A percentile compares a stretch with the other conserved stretches of the same genome.
phyloP scores from a whole-genome alignment of 495 filamentous ascomycete genomes.

The Penicillium riverlandense region DNA sequence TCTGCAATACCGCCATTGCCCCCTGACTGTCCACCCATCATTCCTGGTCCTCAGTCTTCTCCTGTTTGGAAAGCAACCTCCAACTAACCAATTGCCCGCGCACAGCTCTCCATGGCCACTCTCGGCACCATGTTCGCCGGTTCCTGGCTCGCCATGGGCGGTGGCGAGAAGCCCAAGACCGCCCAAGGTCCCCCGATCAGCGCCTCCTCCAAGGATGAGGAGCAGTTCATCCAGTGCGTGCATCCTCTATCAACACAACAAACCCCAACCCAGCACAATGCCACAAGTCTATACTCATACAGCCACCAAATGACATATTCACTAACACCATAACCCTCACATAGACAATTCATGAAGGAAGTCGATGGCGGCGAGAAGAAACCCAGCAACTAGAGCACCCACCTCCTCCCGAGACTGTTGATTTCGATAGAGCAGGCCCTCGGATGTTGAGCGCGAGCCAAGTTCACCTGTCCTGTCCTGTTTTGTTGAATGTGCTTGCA shows the following conservation, averaged over 20 bases:
- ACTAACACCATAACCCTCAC: neutral
- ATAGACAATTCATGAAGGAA: constrained; percentile 72
- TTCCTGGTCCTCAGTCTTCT: too few relatives aligned
- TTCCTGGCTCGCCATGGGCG: constrained; percentile 45
- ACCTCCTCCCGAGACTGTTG: constrained; percentile 7
- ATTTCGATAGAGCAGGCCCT: constrained; percentile 7
- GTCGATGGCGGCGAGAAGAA: constrained; percentile 65
- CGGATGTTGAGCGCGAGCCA: constrained; percentile 8
- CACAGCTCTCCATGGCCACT: constrained; percentile 78
- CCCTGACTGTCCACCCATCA: too few relatives aligned
- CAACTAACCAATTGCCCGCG: neutral
- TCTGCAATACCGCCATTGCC: too few relatives aligned
- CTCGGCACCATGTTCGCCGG: constrained; percentile 62
- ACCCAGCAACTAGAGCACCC: constrained; percentile 49
- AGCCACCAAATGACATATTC: neutral
- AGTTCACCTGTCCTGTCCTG: neutral
- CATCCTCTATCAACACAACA: neutral
- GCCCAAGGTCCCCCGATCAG: constrained; percentile 68
- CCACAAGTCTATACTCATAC: neutral
- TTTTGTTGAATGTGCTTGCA: too few relatives aligned
- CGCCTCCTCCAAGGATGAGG: constrained; percentile 84
- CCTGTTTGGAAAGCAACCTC: neutral
- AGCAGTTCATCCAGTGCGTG: constrained; percentile 92
- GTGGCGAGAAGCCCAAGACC: constrained; percentile 56
- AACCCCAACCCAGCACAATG: too few relatives aligned